Conservation (phyloP, 139 green algal genomes). For the Zygnema cylindricum region DNA sequence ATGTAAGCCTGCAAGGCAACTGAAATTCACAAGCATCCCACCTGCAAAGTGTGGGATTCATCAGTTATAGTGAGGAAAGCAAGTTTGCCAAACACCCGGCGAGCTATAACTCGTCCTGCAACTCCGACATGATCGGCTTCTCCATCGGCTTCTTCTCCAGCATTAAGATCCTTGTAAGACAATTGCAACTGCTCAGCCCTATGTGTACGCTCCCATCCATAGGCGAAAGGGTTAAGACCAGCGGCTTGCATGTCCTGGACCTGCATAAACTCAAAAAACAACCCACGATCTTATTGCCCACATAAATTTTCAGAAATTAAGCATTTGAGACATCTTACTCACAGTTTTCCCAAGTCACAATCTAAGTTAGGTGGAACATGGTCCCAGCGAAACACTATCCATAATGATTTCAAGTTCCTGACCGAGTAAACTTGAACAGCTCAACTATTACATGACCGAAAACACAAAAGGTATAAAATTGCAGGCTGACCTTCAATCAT, state of each 20-base stretch:
- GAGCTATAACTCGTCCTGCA: slow-evolving; percentile 86
- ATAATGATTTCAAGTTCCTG: no score
- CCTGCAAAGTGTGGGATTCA: slow-evolving; percentile 84
- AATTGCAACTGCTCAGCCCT: slow-evolving; percentile 80
- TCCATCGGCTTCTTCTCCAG: slow-evolving; percentile 67
- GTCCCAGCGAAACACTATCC: no score
- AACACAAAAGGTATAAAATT: no score
- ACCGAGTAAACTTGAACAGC: no score
- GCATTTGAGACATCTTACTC: no score
- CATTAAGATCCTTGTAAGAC: slow-evolving; percentile 68
- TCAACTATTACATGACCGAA: no score
- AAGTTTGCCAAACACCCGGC: slow-evolving; percentile 95
- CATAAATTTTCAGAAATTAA: no score
- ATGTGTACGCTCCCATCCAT: slow-evolving; percentile 88
- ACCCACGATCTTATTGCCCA: no score
- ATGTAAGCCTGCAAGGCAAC: no score
- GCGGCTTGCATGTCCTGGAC: slow-evolving; percentile 73
- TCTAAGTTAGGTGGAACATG: no score
- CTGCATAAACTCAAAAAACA: slow-evolving; percentile 60
- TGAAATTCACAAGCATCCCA: slow-evolving; percentile 48
- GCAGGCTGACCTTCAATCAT: no score
- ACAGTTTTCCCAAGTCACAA: no score
- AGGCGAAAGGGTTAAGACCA: slow-evolving; percentile 89
- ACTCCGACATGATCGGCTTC: slow-evolving; percentile 64
- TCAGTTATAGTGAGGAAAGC: slow-evolving; percentile 91